Evolutionary conservation across 2,329 filamentous ascomycete genomes (phyloP).

Genomic region (Fusarium haematococcum): DNA sequence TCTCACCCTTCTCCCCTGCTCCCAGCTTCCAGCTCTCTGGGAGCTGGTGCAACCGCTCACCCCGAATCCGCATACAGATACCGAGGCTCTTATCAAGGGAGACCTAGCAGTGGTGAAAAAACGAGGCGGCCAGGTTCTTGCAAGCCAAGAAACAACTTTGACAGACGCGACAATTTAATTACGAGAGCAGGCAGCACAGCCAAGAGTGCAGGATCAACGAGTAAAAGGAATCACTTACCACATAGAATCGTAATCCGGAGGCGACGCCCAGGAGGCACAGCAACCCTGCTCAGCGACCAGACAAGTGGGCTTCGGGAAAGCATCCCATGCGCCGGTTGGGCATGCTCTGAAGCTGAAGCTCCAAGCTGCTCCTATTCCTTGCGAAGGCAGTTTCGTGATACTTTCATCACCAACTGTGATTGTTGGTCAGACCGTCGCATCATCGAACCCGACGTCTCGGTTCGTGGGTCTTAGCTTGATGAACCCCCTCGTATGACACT

Average conservation of each 20-base stretch:
- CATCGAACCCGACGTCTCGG: conserved; percentile 2
- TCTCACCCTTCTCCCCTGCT: conserved; percentile 3
- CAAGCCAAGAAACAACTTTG: neutral
- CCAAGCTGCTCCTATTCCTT: neutral
- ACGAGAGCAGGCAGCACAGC: neutral
- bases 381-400: neutral
- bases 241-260: conserved; percentile 11
- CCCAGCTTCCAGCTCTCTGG: neutral
- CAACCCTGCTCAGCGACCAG: neutral
- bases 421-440: neutral
- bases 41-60: neutral
- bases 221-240: conserved; percentile 4
- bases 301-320: conserved; percentile 4
- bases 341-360: neutral
- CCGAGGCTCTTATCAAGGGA: neutral
- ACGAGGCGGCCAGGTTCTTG: neutral
- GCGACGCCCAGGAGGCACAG: conserved; percentile 9
- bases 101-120: neutral
- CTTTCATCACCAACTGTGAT: neutral
- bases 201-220: neutral
- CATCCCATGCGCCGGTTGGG: neutral
- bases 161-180: neutral
- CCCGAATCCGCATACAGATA: neutral
- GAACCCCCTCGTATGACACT: neutral
- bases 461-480: neutral